Percentiles rank a stretch among this genome's conserved stretches.
Conservation (phyloP, 1,284 basidiomycete species). For the Caloboletus firmus region DNA sequence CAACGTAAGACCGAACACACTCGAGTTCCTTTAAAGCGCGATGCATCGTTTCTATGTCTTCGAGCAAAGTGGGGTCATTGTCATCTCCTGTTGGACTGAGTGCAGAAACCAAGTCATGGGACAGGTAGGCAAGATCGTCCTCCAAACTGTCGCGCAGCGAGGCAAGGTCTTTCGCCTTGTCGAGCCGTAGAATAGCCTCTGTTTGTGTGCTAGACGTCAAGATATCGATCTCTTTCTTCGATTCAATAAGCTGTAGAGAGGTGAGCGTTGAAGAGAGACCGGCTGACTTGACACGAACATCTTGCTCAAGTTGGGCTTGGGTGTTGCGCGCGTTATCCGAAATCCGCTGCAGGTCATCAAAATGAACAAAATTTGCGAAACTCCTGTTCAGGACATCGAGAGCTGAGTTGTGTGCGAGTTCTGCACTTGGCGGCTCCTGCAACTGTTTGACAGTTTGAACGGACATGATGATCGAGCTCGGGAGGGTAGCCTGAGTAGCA, state of each 20-base stretch:
- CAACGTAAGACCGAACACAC: conserved; percentile 73
- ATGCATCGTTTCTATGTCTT: conserved; percentile 76
- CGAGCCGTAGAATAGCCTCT: conserved; percentile 47
- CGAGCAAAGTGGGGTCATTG: conserved; percentile 63
- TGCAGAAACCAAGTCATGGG: conserved; percentile 63
- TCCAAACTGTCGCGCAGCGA: conserved; percentile 74
- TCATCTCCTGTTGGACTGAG: conserved; percentile 43
- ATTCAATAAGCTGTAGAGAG: conserved; percentile 60
- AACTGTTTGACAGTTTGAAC: conserved; percentile 50
- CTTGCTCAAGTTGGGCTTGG: conserved; percentile 41
- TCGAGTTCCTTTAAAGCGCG: conserved; percentile 71
- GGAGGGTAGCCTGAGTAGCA: no score
- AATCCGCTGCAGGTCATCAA: conserved; percentile 45
- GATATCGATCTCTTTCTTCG: conserved; percentile 45
- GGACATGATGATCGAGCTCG: conserved; percentile 40
- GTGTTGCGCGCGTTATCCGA: conserved; percentile 39
- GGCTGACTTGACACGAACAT: conserved; percentile 40
- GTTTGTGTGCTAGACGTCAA: conserved; percentile 47
- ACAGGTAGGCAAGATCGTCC: conserved; percentile 71
- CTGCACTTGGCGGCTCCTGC: conserved; percentile 46
- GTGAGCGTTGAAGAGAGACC: conserved; percentile 26
- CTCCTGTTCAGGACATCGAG: conserved; percentile 47
- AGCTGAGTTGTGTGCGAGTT: conserved; percentile 43
- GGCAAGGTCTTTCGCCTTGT: conserved; percentile 69
- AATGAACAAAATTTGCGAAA: conserved; percentile 48